Percentiles rank a stretch among this genome's conserved stretches.
Conservation (phyloP, 768 basidiomycete species). For the Dioszegia aurantiaca region DNA sequence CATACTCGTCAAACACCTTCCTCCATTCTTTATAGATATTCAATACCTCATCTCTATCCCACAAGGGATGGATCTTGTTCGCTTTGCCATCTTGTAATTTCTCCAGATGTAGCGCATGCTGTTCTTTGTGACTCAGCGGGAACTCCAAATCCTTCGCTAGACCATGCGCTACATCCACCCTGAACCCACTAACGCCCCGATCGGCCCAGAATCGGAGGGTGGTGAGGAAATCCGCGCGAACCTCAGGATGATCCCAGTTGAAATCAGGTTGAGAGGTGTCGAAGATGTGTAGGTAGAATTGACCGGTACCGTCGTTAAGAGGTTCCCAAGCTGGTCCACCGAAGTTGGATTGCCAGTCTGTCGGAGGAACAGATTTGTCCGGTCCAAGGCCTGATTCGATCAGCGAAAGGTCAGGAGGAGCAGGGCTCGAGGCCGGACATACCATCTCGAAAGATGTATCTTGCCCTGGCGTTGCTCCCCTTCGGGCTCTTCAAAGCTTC, state of each 20-base stretch:
- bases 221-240: conserved; percentile 39
- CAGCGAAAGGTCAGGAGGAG: not conserved
- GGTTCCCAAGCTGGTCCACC: conserved; percentile 42
- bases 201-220: conserved; percentile 44
- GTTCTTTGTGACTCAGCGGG: conserved; percentile 21
- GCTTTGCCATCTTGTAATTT: conserved; percentile 26
- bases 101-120: conserved; percentile 18
- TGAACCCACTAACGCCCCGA: conserved; percentile 39
- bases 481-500: conserved; percentile 35
- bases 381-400: conserved; percentile 31
- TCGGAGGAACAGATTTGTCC: conserved; percentile 31
- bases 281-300: conserved; percentile 43
- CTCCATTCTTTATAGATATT: conserved; percentile 41
- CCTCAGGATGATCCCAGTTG: conserved; percentile 41
- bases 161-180: conserved; percentile 44
- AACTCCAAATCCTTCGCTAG: conserved; percentile 33
- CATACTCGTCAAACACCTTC: conserved; percentile 41
- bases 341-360: conserved; percentile 38
- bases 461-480: conserved; percentile 27
- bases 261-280: conserved; percentile 44
- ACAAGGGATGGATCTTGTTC: conserved; percentile 25
- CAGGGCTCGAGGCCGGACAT: conserved; percentile 3
- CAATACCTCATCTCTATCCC: conserved; percentile 39
- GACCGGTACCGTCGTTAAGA: conserved; percentile 28
- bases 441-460: conserved; percentile 46